Evolutionary conservation across 257 asterid species (phyloP).

Genomic region (Solanum lycopersicoides): DNA sequence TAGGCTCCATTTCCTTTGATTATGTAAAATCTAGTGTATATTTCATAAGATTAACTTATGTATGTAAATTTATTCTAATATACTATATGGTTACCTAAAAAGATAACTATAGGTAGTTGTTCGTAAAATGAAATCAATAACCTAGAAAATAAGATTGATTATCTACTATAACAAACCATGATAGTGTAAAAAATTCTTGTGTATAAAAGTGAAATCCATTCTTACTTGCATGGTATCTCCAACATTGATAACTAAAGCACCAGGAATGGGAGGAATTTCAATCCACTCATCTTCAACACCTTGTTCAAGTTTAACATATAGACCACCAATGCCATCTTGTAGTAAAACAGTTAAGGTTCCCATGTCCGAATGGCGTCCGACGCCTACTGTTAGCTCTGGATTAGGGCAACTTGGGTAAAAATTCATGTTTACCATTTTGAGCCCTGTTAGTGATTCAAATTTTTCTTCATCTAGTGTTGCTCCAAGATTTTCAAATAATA

Average conservation of each 20-base stretch:
- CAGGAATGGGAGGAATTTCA: slow-evolving; percentile 25
- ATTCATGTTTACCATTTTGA: slow-evolving; percentile 29
- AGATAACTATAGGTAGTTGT: not conserved
- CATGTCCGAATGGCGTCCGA: slow-evolving; percentile 31
- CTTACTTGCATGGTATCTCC: slow-evolving; percentile 32
- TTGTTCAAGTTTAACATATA: slow-evolving; percentile 25
- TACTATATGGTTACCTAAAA: not conserved
- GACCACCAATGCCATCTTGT: slow-evolving; percentile 38
- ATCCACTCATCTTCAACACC: slow-evolving; percentile 14
- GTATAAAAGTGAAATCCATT: not conserved
- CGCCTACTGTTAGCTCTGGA: slow-evolving; percentile 29
- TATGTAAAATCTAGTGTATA: not conserved
- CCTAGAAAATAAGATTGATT: not conserved
- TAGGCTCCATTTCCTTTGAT: not conserved
- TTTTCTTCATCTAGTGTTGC: slow-evolving; percentile 10
- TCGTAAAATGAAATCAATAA: not conserved
- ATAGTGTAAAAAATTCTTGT: not conserved
- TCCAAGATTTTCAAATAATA: slow-evolving; percentile 11
- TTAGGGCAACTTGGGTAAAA: slow-evolving; percentile 24
- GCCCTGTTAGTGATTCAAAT: slow-evolving; percentile 10
- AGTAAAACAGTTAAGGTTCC: slow-evolving; percentile 23
- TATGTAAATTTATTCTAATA: not conserved
- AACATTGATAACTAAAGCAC: slow-evolving; percentile 23
- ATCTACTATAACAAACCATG: not conserved
- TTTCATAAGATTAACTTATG: not conserved